Evolutionary conservation across 2,329 filamentous ascomycete genomes (phyloP).

Genomic region (Alternaria alternata): DNA sequence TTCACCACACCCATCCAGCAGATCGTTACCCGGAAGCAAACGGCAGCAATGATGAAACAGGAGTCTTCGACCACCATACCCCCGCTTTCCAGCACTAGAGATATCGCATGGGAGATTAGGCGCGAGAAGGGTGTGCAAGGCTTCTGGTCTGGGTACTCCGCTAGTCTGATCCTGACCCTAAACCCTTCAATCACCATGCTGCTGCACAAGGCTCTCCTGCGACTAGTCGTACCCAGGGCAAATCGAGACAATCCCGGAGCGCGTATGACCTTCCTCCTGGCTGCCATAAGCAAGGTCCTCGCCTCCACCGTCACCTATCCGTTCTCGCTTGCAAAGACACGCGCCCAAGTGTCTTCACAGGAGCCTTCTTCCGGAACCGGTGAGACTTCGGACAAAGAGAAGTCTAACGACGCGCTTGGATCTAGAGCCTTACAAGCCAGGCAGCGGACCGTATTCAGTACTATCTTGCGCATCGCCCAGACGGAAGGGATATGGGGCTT

Average conservation of each 20-base stretch:
- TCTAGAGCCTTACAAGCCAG: conserved; percentile 36
- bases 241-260: conserved; percentile 63
- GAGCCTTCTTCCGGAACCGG: conserved; percentile 41
- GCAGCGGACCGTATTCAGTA: conserved; percentile 67
- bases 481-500: conserved; percentile 73
- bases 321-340: conserved; percentile 83
- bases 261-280: conserved; percentile 68
- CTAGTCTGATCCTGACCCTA: conserved; percentile 78
- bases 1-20: conserved; percentile 84
- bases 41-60: conserved; percentile 62
- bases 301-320: conserved; percentile 84
- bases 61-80: conserved; percentile 42
- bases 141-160: conserved; percentile 90
- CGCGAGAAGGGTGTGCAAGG: conserved; percentile 75
- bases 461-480: conserved; percentile 64
- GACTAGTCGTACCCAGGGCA: conserved; percentile 63
- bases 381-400: conserved; percentile 38
- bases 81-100: conserved; percentile 52
- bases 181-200: conserved; percentile 90
- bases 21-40: conserved; percentile 83
- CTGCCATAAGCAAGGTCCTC: conserved; percentile 79
- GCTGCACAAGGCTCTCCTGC: conserved; percentile 75
- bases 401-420: conserved; percentile 31
- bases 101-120: conserved; percentile 71
- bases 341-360: conserved; percentile 69